Base-by-base conservation (phyloP, 2,329 filamentous ascomycete species). In the Ophiocordyceps sinensis region DNA sequence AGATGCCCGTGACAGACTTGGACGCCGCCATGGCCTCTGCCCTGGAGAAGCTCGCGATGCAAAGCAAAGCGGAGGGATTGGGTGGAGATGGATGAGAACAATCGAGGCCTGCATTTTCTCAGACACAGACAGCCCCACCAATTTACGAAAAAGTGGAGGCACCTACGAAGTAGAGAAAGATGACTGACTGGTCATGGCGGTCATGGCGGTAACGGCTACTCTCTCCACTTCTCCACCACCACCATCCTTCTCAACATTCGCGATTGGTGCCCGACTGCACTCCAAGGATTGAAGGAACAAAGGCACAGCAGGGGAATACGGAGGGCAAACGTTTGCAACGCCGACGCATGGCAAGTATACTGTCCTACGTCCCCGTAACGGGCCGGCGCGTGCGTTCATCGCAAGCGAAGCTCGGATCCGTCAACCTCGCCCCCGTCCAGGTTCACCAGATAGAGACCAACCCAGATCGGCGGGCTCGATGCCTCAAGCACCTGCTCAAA, bases 401-500 rank as follows among this genome's bases (percentile, higher is more conserved):
- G 8, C 45, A 45, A 14, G 35, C 45, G 14, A 52, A 43, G 40
- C 29, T 58, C 14, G 55, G 57, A 41, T 57, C 63, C 38, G 73
- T 79, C 50, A 53, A 68, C 40, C 56, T 95, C 7, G 70, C 82
- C 9, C 67, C 82, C 0, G 79, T 89, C 42, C 68, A 83, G 47
- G 70, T 85, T 43, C 78, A 93, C 61, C 75, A 83, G 58, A 73
- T 94, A 51, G 89, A 96, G 63, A 82, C 80, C 5, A 71, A 78
- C 38, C 72, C 79, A 9, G 86, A 93, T 55, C 89, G 85, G 59
- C 71, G 83, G 43, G 78, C 82, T 15, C 72, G 89, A 45, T 85
- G 85, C 17, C 70, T 98, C 46, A 95, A 94, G 65, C 87, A 96
- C 62, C 68, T 98, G 13, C 61, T 98, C 45, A 85, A 84, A 60